Conservation (phyloP, 176 grass and related monocot genomes). For the Rhynchospora breviuscula region DNA sequence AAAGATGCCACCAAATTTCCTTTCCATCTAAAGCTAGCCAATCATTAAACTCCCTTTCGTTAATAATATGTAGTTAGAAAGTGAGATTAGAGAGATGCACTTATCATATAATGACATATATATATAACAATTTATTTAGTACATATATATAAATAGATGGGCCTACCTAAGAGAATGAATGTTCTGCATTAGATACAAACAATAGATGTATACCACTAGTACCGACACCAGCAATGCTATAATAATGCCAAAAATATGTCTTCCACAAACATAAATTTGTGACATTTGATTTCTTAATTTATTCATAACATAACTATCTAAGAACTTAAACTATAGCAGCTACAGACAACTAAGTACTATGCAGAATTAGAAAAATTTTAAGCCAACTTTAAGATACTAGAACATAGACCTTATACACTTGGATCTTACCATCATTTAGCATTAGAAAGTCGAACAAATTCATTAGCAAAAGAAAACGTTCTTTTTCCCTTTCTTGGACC, state of each 20-base stretch:
- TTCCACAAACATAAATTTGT: not conserved
- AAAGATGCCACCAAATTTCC: constrained; percentile 26
- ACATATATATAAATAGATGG: not conserved
- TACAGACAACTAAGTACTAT: constrained; percentile 12
- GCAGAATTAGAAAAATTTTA: not conserved
- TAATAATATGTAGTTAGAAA: constrained; percentile 15
- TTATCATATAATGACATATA: constrained; percentile 7
- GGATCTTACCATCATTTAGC: constrained; percentile 8
- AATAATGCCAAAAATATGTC: not conserved
- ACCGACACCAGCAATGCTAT: not conserved
- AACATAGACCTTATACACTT: not conserved
- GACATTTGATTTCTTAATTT: not conserved
- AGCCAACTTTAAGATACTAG: not conserved
- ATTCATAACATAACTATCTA: not conserved
- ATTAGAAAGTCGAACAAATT: not conserved
- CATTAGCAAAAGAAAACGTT: constrained; percentile 20
- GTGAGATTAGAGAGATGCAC: constrained; percentile 15
- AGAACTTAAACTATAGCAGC: not conserved
- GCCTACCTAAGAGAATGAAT: not conserved
- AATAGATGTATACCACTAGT: not conserved
- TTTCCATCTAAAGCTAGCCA: constrained; percentile 17
- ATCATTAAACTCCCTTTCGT: constrained; percentile 19
- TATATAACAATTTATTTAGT: not conserved
- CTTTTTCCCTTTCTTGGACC: constrained; percentile 1
- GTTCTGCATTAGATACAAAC: not conserved